A percentile compares a stretch with the other conserved stretches of the same genome.
phyloP scores from a whole-genome alignment of 176 grass and related monocot genomes.

The Alloteropsis semialata region DNA sequence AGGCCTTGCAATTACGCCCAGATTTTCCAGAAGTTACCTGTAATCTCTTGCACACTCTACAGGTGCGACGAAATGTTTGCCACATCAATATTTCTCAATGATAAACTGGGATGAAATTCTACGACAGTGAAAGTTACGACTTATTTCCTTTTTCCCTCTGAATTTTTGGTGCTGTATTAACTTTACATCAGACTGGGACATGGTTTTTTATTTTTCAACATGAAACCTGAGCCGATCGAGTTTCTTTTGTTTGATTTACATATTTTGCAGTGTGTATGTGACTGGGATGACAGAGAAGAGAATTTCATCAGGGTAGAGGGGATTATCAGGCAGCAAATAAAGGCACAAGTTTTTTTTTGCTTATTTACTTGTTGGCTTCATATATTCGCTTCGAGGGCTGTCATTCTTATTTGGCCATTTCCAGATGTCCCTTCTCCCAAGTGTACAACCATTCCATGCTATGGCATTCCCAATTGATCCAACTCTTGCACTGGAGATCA shows the following conservation, averaged over 20 bases:
- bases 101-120: not conserved
- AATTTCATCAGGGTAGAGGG: not conserved
- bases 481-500: not conserved
- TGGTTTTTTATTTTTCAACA: not conserved
- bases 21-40: slow-evolving; percentile 7
- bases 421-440: slow-evolving; percentile 1
- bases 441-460: slow-evolving; percentile 9
- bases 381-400: not conserved
- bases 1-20: not conserved
- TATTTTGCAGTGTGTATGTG: not conserved
- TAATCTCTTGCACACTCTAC: not conserved
- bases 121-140: not conserved
- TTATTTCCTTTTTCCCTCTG: not conserved
- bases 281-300: slow-evolving; percentile 9
- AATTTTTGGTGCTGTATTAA: not conserved
- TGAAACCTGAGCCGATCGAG: not conserved
- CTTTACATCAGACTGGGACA: not conserved
- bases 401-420: not conserved
- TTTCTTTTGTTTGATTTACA: slow-evolving; percentile 2
- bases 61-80: not conserved
- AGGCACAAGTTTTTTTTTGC: not conserved
- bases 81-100: not conserved
- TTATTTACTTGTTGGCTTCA: not conserved
- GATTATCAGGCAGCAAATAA: slow-evolving; percentile 1
- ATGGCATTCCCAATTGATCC: not conserved